Conservation (phyloP, 1,284 basidiomycete species). For the Anthracocystis panici-leucophaei region DNA sequence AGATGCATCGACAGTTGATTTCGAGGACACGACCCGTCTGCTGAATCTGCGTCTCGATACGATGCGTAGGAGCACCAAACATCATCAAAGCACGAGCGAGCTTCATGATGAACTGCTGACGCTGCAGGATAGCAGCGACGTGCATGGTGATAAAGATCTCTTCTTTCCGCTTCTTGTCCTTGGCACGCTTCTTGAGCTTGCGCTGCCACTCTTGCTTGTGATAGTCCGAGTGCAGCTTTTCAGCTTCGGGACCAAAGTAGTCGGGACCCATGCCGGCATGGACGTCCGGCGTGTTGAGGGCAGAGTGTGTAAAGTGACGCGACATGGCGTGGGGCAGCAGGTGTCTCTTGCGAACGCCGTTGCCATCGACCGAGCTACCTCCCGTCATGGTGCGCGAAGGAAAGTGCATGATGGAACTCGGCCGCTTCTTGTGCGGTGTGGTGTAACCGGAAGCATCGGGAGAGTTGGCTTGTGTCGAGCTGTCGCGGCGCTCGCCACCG, state of each 20-base stretch:
- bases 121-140: slow-evolving; percentile 84
- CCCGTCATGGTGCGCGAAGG: slow-evolving; percentile 45
- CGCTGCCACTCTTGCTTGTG: slow-evolving; percentile 65
- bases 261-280: slow-evolving; percentile 43
- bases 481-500: slow-evolving; percentile 25
- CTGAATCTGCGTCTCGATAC: slow-evolving; percentile 86
- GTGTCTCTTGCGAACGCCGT: slow-evolving; percentile 20
- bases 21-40: slow-evolving; percentile 87
- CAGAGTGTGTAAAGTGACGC: slow-evolving; percentile 50
- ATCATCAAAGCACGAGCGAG: slow-evolving; percentile 91
- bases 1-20: slow-evolving; percentile 84
- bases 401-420: slow-evolving; percentile 50
- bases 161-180: slow-evolving; percentile 65
- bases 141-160: slow-evolving; percentile 80
- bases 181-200: slow-evolving; percentile 64
- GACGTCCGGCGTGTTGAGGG: slow-evolving; percentile 58
- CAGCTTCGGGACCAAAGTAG: slow-evolving; percentile 59
- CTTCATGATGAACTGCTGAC: slow-evolving; percentile 91
- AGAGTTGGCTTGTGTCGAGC: slow-evolving; percentile 47
- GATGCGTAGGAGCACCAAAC: slow-evolving; percentile 91
- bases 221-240: slow-evolving; percentile 41
- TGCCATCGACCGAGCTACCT: slow-evolving; percentile 36
- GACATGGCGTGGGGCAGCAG: slow-evolving; percentile 35
- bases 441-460: slow-evolving; percentile 31
- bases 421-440: slow-evolving; percentile 48